These are phyloP conservation scores for Phaeosphaeriaceae sp. DNA, from an alignment of 2,329 filamentous ascomycete species.

Conservation along the genomic window DNA sequence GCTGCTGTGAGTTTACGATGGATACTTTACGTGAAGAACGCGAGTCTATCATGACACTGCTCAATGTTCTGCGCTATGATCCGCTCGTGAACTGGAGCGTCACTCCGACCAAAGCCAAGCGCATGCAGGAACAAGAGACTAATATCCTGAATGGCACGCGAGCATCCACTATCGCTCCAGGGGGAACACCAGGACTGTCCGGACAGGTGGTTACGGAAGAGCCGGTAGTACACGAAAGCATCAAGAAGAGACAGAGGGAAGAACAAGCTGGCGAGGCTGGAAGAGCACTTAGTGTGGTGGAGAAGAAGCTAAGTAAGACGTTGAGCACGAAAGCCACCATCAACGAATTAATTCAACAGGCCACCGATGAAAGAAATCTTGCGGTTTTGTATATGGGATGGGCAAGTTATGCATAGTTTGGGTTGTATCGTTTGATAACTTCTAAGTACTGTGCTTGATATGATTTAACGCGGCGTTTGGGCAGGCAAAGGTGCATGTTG, in stretches of 20 bases:
- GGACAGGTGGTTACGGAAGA: constrained; percentile 28
- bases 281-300: constrained; percentile 86
- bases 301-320: constrained; percentile 94
- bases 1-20: constrained; percentile 98
- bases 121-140: constrained; percentile 69
- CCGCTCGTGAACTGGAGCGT: constrained; percentile 96
- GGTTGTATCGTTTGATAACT: too few relatives aligned
- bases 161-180: constrained; percentile 37
- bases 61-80: constrained; percentile 98
- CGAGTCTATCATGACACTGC: constrained; percentile 97
- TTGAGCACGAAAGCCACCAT: constrained; percentile 94
- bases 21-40: constrained; percentile 94
- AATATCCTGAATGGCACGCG: constrained; percentile 48
- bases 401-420: constrained; percentile 43
- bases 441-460: background rate
- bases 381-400: constrained; percentile 72
- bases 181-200: constrained; percentile 39
- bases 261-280: constrained; percentile 81
- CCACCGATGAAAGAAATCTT: constrained; percentile 89
- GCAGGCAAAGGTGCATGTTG: too few relatives aligned
- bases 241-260: constrained; percentile 54
- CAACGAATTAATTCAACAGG: constrained; percentile 95
- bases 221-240: constrained; percentile 31
- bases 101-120: constrained; percentile 70
- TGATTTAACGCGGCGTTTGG: too few relatives aligned